Evolutionary conservation across 345 rosid genomes (phyloP), one percentile per base, ranked within the genome.

Genomic region (Nephelium lappaceum): DNA sequence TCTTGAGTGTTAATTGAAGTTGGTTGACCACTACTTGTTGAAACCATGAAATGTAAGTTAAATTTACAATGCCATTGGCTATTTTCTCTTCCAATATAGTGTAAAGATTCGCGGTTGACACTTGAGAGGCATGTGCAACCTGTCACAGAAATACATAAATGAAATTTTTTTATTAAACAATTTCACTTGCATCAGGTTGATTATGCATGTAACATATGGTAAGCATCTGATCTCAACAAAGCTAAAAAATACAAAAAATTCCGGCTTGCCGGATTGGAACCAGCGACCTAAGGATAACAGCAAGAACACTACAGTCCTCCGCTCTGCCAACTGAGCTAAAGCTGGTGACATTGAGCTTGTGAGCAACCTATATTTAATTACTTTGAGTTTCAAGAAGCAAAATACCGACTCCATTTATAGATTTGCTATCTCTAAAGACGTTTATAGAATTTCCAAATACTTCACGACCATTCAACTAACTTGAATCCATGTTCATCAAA

Each of bases 181-280:
- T 31, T 4, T 63, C 38, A 63, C 6, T 27, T 63, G 68, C 15
- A 10, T 27, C 64, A 64, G 41, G 38, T 60, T 60, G 27, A 0
- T 23, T 21, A 61, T 11, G 65, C 65, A 61, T 61, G 8, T 31
- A 31, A 31, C 2, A 31, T 31, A 31, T 31, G 1, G 36, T 31
- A 31, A 31, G 36, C 36, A 31, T 31, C 36, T 31, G 36, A 31
- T 31, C 36, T n/a, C n/a, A n/a, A n/a, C n/a, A n/a, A n/a, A n/a
- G n/a, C n/a, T n/a, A n/a, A n/a, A n/a, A n/a, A n/a, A n/a, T n/a
- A n/a, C n/a, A n/a, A n/a, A n/a, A 6, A 24, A 0, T 0, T 92
- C 93, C 91, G 87, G 87, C 90, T 93, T 89, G 88, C 86, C 89
- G 95, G 89, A 89, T 88, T 89, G 91, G 94, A 91, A 90, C 93